A percentile compares a stretch with the other conserved stretches of the same genome.
phyloP scores from a whole-genome alignment of 805 yeast genomes.

The Wickerhamiella allomyrinae region DNA sequence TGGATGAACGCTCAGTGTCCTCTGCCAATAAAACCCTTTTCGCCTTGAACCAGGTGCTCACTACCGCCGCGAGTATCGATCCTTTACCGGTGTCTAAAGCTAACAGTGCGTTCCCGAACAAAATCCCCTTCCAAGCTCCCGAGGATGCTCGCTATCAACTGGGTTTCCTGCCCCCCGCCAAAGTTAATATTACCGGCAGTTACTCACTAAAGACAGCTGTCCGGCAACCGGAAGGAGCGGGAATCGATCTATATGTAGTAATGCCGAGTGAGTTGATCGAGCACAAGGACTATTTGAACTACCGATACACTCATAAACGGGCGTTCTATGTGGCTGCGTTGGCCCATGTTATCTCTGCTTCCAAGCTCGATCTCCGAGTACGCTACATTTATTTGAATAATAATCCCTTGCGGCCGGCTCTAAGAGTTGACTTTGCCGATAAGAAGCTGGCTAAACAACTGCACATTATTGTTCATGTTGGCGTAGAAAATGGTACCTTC shows the following conservation, averaged over 20 bases:
- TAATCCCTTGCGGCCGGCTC: constrained; percentile 61
- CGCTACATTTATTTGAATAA: constrained; percentile 62
- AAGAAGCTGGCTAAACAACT: constrained; percentile 31
- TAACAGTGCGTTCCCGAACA: background rate
- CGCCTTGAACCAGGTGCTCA: constrained; percentile 39
- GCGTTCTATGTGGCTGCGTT: constrained; percentile 74
- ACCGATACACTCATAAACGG: constrained; percentile 78
- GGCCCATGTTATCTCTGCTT: constrained; percentile 42
- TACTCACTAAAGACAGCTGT: constrained; percentile 79
- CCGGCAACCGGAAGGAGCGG: constrained; percentile 44
- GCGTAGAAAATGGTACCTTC: constrained; percentile 57
- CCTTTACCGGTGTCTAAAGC: constrained; percentile 7
- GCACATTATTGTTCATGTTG: constrained; percentile 56
- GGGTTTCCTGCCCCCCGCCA: constrained; percentile 52
- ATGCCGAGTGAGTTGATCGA: constrained; percentile 70
- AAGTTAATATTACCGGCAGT: constrained; percentile 71
- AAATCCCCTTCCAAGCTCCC: constrained; percentile 5
- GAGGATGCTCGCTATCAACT: constrained; percentile 43
- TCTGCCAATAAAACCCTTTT: constrained; percentile 46
- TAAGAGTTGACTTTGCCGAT: constrained; percentile 33
- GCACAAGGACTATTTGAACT: constrained; percentile 79
- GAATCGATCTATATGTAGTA: constrained; percentile 66
- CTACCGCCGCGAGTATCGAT: constrained; percentile 6
- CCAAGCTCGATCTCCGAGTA: constrained; percentile 37
- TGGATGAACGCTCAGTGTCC: constrained; percentile 56